Percentiles rank a stretch among this genome's conserved stretches.
These are phyloP conservation scores for Crithidia mellificae DNA, from an alignment of 208 protist genomes.

Conservation along the genomic window DNA sequence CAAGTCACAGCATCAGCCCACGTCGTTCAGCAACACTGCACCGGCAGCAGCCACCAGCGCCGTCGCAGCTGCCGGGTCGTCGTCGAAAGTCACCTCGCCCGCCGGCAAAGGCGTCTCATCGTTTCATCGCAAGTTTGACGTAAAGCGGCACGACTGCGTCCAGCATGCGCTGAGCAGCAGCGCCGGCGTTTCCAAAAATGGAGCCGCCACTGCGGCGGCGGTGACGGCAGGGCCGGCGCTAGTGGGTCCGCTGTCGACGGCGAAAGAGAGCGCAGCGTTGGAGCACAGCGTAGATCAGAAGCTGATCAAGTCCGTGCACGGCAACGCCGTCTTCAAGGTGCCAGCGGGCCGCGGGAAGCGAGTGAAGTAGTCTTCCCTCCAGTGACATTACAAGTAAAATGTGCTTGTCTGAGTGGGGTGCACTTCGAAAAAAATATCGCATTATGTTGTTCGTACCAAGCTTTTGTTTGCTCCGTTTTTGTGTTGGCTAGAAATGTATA, in stretches of 20 bases:
- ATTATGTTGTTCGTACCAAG: no score
- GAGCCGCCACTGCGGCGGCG: not conserved
- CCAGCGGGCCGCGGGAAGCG: slow-evolving; percentile 16
- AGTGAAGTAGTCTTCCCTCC: no score
- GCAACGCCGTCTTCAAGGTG: slow-evolving; percentile 53
- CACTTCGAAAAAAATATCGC: no score
- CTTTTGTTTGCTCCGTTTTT: no score
- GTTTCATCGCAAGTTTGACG: slow-evolving; percentile 28
- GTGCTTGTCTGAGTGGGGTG: no score
- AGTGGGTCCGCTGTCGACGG: slow-evolving; percentile 8
- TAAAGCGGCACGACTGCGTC: slow-evolving; percentile 37
- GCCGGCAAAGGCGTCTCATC: slow-evolving; percentile 27
- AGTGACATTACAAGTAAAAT: no score
- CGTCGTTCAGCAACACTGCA: not conserved
- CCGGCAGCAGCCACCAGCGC: not conserved
- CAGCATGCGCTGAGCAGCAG: slow-evolving; percentile 17
- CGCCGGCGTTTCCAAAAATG: slow-evolving; percentile 10
- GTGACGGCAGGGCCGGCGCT: no score
- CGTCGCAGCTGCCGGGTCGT: not conserved
- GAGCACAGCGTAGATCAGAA: slow-evolving; percentile 50
- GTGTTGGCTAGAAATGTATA: no score
- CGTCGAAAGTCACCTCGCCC: not conserved
- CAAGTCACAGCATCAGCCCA: not conserved
- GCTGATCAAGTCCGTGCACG: slow-evolving; percentile 43
- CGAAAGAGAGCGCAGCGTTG: slow-evolving; percentile 36